Evolutionary conservation across 805 yeast species (phyloP).

Genomic region (Wickerhamomyces pijperi): DNA sequence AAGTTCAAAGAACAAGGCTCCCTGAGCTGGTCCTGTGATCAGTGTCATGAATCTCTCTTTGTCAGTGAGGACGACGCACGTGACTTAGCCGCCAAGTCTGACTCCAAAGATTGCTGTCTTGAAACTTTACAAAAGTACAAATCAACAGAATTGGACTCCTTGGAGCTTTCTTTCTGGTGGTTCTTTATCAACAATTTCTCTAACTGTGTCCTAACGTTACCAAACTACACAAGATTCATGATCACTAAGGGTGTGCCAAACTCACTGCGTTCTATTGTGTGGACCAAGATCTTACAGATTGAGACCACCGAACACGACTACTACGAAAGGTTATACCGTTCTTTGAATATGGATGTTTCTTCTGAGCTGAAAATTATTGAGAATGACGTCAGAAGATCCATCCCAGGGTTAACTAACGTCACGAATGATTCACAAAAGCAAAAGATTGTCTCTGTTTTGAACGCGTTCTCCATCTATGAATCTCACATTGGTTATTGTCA

Average conservation of each 20-base stretch:
- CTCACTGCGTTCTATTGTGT: conserved; percentile 29
- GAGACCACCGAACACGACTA: conserved; percentile 8
- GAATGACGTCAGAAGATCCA: conserved; percentile 51
- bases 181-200: conserved; percentile 32
- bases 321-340: conserved; percentile 23
- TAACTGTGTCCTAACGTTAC: conserved; percentile 33
- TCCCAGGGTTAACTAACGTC: conserved; percentile 43
- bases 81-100: conserved; percentile 3
- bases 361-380: conserved; percentile 34
- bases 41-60: conserved; percentile 17
- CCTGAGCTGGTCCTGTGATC: conserved; percentile 14
- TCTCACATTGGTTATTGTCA: conserved; percentile 61
- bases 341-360: conserved; percentile 28
- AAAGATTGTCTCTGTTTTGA: conserved; percentile 40
- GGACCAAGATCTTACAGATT: conserved; percentile 23
- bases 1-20: conserved; percentile 13
- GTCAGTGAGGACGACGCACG: conserved; percentile 15
- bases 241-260: conserved; percentile 31
- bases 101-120: conserved; percentile 14
- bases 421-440: conserved; percentile 26
- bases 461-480: conserved; percentile 55
- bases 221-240: conserved; percentile 34
- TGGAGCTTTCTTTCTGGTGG: conserved; percentile 33
- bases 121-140: conserved; percentile 4
- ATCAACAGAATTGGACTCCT: conserved; percentile 4